Percentiles rank a stretch among this genome's conserved stretches.
phyloP scores from a whole-genome alignment of 2,329 filamentous ascomycete genomes.

The Graphilbum sp. region DNA sequence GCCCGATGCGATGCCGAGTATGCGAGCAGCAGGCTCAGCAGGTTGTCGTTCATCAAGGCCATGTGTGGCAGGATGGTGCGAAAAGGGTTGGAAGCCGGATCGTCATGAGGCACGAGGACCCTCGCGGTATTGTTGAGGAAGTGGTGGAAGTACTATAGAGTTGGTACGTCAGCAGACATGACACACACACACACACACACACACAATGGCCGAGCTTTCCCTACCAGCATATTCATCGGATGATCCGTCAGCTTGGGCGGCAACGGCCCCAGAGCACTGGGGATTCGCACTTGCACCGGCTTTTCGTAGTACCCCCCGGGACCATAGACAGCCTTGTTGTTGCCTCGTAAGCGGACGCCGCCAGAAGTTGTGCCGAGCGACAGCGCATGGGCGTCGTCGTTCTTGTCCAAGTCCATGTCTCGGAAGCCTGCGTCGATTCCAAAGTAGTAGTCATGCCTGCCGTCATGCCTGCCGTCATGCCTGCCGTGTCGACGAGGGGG shows the following conservation, averaged over 20 bases:
- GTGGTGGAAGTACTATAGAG: slow-evolving; percentile 43
- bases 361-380: slow-evolving; percentile 15
- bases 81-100: slow-evolving; percentile 35
- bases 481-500: no score
- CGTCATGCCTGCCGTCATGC: neutral
- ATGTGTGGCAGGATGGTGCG: slow-evolving; percentile 36
- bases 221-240: slow-evolving; percentile 58
- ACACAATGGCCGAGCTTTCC: neutral
- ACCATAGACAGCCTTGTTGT: slow-evolving; percentile 20
- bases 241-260: slow-evolving; percentile 44
- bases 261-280: slow-evolving; percentile 29
- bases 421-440: slow-evolving; percentile 55
- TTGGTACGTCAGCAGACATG: slow-evolving; percentile 1
- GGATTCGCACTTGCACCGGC: slow-evolving; percentile 45
- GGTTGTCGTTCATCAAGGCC: slow-evolving; percentile 51
- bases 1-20: slow-evolving; percentile 77
- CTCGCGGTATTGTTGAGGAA: slow-evolving; percentile 66
- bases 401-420: slow-evolving; percentile 53
- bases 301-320: slow-evolving; percentile 53
- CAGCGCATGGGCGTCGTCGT: slow-evolving; percentile 55
- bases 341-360: slow-evolving; percentile 19
- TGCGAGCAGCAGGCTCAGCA: slow-evolving; percentile 61
- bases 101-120: slow-evolving; percentile 33
- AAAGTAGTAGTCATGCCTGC: slow-evolving; percentile 27
- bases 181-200: neutral